Evolutionary conservation across 192 early-diverging fungal genomes (phyloP).

Genomic region (Oehlia diaphana): DNA sequence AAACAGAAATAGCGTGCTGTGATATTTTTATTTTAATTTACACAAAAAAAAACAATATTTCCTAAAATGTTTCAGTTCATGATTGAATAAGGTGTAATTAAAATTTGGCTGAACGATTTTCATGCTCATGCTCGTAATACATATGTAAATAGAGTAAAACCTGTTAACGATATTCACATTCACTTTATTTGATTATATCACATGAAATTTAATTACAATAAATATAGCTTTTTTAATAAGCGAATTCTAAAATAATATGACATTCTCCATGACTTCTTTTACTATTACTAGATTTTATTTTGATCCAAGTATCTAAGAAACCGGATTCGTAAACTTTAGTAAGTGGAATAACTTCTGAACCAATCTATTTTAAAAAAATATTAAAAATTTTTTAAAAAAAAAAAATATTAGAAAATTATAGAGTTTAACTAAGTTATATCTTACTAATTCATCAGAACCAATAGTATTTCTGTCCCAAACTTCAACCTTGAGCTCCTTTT

Average conservation of each 20-base stretch:
- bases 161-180: background rate
- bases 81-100: background rate
- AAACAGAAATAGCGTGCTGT: too few relatives aligned
- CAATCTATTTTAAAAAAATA: slow-evolving; percentile 24
- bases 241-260: background rate
- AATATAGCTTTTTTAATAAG: background rate
- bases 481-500: slow-evolving; percentile 9
- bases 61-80: background rate
- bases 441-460: slow-evolving; percentile 22
- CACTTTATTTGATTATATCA: background rate
- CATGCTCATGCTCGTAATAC: background rate
- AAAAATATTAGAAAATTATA: too few relatives aligned
- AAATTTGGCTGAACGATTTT: background rate
- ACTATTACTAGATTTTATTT: slow-evolving; percentile 19
- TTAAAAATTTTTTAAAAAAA: background rate
- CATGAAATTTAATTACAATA: background rate
- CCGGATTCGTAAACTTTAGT: background rate
- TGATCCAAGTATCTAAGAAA: slow-evolving; percentile 24
- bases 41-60: too few relatives aligned
- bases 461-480: slow-evolving; percentile 32
- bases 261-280: slow-evolving; percentile 29
- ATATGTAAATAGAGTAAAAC: background rate
- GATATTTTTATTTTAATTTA: too few relatives aligned
- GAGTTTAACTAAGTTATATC: background rate
- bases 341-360: slow-evolving; percentile 28